Percentiles rank a stretch among this genome's conserved stretches.
phyloP scores from a whole-genome alignment of 2,329 filamentous ascomycete species.

The Cladosporium sp. region DNA sequence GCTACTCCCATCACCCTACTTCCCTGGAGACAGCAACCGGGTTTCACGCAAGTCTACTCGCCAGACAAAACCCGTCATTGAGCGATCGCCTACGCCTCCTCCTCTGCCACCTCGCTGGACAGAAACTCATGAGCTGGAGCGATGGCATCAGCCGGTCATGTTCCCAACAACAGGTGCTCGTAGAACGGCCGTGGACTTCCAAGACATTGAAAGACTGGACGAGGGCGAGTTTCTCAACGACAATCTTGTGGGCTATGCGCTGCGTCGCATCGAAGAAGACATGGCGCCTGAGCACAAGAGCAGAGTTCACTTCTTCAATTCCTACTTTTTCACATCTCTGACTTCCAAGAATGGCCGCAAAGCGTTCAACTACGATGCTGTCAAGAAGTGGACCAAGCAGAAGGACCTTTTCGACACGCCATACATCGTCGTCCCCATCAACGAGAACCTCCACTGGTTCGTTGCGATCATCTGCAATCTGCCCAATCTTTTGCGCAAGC shows the following conservation, averaged over 20 bases:
- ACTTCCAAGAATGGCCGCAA: slow-evolving; percentile 55
- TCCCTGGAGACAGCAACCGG: background rate
- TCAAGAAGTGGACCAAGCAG: slow-evolving; percentile 83
- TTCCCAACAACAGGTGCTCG: slow-evolving; percentile 61
- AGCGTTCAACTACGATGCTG: slow-evolving; percentile 77
- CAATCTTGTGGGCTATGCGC: slow-evolving; percentile 85
- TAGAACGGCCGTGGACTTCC: slow-evolving; percentile 65
- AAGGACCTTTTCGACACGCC: slow-evolving; percentile 83
- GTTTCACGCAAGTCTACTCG: slow-evolving; percentile 24
- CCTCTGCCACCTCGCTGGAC: slow-evolving; percentile 29
- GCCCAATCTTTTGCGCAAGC: slow-evolving; percentile 55
- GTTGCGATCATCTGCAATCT: slow-evolving; percentile 93
- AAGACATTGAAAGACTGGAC: slow-evolving; percentile 75
- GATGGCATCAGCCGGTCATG: slow-evolving; percentile 53
- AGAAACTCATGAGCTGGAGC: slow-evolving; percentile 22
- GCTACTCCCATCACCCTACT: background rate
- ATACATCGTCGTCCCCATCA: slow-evolving; percentile 89
- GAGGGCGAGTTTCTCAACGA: slow-evolving; percentile 90
- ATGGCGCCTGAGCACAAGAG: slow-evolving; percentile 43
- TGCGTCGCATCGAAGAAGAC: slow-evolving; percentile 52
- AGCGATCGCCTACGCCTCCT: slow-evolving; percentile 14
- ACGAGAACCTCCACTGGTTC: slow-evolving; percentile 86
- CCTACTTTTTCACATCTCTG: slow-evolving; percentile 83
- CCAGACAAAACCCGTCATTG: slow-evolving; percentile 22
- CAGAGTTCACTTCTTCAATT: slow-evolving; percentile 84